Conservation (phyloP, 495 filamentous ascomycete species). For the Eremomyces bilateralis region DNA sequence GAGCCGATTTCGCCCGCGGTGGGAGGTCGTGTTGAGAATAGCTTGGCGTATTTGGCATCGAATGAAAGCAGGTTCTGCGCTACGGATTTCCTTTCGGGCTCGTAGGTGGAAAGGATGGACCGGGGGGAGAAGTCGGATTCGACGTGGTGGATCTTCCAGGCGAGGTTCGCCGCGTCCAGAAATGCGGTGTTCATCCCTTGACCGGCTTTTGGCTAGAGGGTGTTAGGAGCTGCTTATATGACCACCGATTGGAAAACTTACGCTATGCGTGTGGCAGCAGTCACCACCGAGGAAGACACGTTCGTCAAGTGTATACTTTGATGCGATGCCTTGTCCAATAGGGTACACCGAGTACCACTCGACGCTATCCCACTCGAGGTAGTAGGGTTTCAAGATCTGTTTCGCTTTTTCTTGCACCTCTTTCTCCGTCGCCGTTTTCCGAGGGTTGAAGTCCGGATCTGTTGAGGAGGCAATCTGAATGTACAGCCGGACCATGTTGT, state of each 20-base stretch:
- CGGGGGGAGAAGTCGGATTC: constrained; percentile 28
- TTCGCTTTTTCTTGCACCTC: constrained; percentile 38
- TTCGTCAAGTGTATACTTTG: constrained; percentile 35
- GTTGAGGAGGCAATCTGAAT: constrained; percentile 31
- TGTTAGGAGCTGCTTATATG: background rate
- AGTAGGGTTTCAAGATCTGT: constrained; percentile 37
- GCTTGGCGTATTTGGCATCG: constrained; percentile 26
- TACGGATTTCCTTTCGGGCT: constrained; percentile 41
- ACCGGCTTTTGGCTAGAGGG: constrained; percentile 48
- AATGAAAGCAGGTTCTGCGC: constrained; percentile 57
- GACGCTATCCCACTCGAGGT: constrained; percentile 32
- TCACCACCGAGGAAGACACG: constrained; percentile 44
- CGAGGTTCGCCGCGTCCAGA: constrained; percentile 40
- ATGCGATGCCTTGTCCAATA: constrained; percentile 53
- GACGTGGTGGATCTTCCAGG: constrained; percentile 50
- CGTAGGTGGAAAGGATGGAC: constrained; percentile 44
- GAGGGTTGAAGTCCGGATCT: constrained; percentile 35
- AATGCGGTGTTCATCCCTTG: constrained; percentile 54
- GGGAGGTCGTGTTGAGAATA: constrained; percentile 30
- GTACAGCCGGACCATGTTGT: constrained; percentile 24
- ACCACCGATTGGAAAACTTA: constrained; percentile 4
- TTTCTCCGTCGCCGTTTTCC: constrained; percentile 26
- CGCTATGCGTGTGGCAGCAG: constrained; percentile 35
- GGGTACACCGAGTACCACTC: constrained; percentile 39
- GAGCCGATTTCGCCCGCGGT: constrained; percentile 32